Evolutionary conservation across 2,329 filamentous ascomycete genomes (phyloP), one percentile per base, ranked within the genome.

Genomic region (Colletotrichum sp.): DNA sequence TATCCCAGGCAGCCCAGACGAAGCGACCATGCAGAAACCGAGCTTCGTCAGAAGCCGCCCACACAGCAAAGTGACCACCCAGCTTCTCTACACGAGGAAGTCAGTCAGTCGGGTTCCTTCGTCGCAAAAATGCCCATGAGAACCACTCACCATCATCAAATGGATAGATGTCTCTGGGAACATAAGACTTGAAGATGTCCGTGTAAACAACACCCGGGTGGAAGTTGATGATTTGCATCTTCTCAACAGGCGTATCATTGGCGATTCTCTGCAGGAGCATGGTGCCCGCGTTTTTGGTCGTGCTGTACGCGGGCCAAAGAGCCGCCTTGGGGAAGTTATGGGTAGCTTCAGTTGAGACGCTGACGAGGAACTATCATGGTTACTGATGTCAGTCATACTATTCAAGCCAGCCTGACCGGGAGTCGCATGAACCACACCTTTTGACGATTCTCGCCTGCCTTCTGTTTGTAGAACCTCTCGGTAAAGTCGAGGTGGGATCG

Each of bases 1-100:
- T 81, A 77, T 88, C 87, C 86, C 87, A 88, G n/a, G 82, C 82
- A 8, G 83, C 80, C 81, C 83, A 85, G 5, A 85, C 80, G 44
- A 85, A 85, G 32, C 84, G 85, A 6, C 84, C 83, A 60, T 84
- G 85, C 28, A 88, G 76, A 68, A 87, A 87, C 9, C 71, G 73
- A 3, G 87, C 86, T 73, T 87, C 83, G 1, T 80, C 72, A 9
- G 81, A 83, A 2, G 86, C 83, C 2, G 83, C 79, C 87, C 86
- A 88, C 8, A 87, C 83, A 9, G 80, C 76, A 64, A 85, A 88
- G 36, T 82, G 52, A 5, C 75, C 65, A 5, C 59, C 24, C 8
- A 76, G 36, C 9, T 64, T 66, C 4, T 34, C 77, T 77, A 18
- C 4, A 26, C 5, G 13, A 5, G 18, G 8, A 24, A 6, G 3